Evolutionary conservation across 805 yeast genomes (phyloP).

Genomic region (Hanseniaspora occidentalis): DNA sequence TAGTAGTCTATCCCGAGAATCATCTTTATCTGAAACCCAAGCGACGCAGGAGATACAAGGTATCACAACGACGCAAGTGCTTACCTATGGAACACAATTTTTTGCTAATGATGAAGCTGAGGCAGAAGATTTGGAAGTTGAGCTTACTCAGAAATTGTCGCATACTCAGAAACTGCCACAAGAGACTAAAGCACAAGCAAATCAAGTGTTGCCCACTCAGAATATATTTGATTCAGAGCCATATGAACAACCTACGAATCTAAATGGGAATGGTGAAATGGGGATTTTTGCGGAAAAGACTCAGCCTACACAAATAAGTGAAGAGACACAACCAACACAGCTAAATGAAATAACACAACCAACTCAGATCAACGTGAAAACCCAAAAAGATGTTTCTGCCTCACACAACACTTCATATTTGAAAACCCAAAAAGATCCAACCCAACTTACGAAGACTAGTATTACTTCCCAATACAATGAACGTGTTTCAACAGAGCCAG

Average conservation of each 20-base stretch:
- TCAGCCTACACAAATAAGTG: conserved; percentile 4
- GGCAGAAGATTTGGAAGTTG: background rate
- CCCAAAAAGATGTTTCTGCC: too few relatives aligned
- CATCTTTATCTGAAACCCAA: background rate
- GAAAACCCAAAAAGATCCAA: background rate
- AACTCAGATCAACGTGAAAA: conserved; percentile 1
- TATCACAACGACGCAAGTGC: background rate
- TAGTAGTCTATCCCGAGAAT: too few relatives aligned
- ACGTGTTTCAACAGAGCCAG: too few relatives aligned
- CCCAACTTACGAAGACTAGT: background rate
- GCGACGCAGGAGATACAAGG: background rate
- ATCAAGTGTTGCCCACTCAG: too few relatives aligned
- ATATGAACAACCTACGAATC: too few relatives aligned
- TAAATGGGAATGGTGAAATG: too few relatives aligned
- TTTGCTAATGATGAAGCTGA: background rate
- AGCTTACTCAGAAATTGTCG: background rate
- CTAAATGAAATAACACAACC: conserved; percentile 1
- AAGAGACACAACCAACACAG: background rate
- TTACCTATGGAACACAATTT: background rate
- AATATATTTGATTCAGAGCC: background rate
- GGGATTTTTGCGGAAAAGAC: too few relatives aligned
- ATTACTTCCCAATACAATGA: too few relatives aligned
- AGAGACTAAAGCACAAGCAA: too few relatives aligned
- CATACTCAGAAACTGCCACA: background rate
- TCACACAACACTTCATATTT: background rate